Conservation (phyloP, 805 yeast genomes). For the Spathaspora girioi region DNA sequence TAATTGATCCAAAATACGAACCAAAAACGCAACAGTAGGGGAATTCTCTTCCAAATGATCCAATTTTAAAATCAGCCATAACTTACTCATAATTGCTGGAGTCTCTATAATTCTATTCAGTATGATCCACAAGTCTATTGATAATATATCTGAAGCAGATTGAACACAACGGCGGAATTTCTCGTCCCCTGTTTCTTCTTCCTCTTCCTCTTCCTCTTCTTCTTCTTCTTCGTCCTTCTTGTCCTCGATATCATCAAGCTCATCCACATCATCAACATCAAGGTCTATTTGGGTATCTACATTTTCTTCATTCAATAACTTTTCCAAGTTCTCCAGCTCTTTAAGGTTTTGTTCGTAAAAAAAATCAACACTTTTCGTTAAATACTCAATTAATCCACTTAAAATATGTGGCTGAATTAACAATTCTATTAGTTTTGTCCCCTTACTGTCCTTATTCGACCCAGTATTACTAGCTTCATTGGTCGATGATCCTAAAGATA, state of each 20-base stretch:
- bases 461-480: constrained; percentile 20
- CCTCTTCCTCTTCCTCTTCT: constrained; percentile 14
- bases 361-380: constrained; percentile 49
- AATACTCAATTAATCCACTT: constrained; percentile 61
- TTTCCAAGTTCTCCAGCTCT: constrained; percentile 19
- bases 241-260: constrained; percentile 7
- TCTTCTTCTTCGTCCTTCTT: constrained; percentile 9
- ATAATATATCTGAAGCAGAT: constrained; percentile 36
- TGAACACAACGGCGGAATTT: constrained; percentile 34
- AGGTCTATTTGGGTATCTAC: constrained; percentile 4
- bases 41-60: constrained; percentile 32
- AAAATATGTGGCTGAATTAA: constrained; percentile 76
- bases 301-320: constrained; percentile 7
- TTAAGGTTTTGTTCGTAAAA: constrained; percentile 28
- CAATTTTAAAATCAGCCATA: constrained; percentile 37
- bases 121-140: constrained; percentile 40
- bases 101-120: constrained; percentile 41
- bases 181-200: constrained; percentile 28
- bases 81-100: constrained; percentile 34
- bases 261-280: constrained; percentile 10
- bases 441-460: constrained; percentile 33
- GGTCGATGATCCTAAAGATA: constrained; percentile 32
- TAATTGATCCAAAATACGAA: constrained; percentile 80
- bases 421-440: constrained; percentile 65
- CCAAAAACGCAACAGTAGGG: constrained; percentile 36